A percentile compares a stretch with the other conserved stretches of the same genome.
Evolutionary conservation across 2,329 filamentous ascomycete species (phyloP).

Genomic region (Colletotrichum graminicola): DNA sequence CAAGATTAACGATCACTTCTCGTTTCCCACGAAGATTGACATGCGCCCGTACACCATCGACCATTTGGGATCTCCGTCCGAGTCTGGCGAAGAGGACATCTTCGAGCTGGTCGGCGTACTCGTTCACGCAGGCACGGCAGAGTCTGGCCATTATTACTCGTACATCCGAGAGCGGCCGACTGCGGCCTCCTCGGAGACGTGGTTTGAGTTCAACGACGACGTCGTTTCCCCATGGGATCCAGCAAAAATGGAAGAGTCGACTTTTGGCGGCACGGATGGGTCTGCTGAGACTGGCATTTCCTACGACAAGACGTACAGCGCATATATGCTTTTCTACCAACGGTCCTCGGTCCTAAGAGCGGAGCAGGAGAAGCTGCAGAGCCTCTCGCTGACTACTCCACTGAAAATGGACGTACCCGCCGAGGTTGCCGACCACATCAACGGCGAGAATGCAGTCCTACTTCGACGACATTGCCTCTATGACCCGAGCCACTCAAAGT

Average conservation of each 20-base stretch:
- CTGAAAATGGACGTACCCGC: conserved; percentile 60
- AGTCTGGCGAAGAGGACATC: conserved; percentile 73
- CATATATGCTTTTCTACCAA: conserved; percentile 99
- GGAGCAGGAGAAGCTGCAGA: conserved; percentile 62
- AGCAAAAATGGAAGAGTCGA: conserved; percentile 77
- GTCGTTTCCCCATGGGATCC: conserved; percentile 82
- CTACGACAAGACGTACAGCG: conserved; percentile 82
- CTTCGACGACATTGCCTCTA: conserved; percentile 84
- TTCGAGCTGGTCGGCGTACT: conserved; percentile 97
- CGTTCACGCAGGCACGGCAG: conserved; percentile 91
- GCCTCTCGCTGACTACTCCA: conserved; percentile 52
- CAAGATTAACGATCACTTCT: conserved; percentile 97
- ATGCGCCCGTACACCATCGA: conserved; percentile 93
- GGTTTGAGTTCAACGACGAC: conserved; percentile 98
- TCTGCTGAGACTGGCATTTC: conserved; percentile 61
- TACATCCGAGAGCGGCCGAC: conserved; percentile 86
- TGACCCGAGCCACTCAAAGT: conserved; percentile 77
- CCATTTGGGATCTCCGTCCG: conserved; percentile 75
- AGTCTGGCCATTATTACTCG: conserved; percentile 97
- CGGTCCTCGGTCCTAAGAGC: conserved; percentile 74
- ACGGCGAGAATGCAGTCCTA: conserved; percentile 77
- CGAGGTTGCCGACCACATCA: conserved; percentile 70
- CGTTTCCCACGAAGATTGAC: conserved; percentile 86
- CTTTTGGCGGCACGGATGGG: conserved; percentile 79
- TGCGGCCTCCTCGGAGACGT: conserved; percentile 63